Evolutionary conservation across 306 rosid genomes (phyloP), one percentile per base, ranked within the genome.

Genomic region (Dalbergia cochinchinensis): DNA sequence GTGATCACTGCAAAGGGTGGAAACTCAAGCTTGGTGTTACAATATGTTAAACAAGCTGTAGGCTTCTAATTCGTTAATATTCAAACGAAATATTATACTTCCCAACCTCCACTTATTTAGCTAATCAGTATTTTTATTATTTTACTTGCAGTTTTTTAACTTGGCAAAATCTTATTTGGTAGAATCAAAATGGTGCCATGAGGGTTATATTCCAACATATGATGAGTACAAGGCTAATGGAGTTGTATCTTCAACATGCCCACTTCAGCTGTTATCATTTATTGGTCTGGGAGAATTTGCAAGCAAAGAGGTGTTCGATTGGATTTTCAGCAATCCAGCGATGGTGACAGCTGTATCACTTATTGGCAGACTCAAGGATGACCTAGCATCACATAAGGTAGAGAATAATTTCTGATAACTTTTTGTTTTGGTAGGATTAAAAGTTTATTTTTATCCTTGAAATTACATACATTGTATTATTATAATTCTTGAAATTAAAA

Each of bases 361-460:
- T 15, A 20, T 79, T 77, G 0, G 6, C 0, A 66, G 91, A 61
- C 0, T 77, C 0, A 11, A 45, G 47, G 42, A 79, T 65, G 88
- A 87, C 70, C 47, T 76, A 1, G 69, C 0, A 15, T 57, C 81
- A 3, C 87, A 84, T 41, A 76, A 80, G 88, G 87, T 81, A 73
- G 0, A 0, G 3, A 26, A 4, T 7, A 0, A 41, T 22, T 22
- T 9, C 8, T 48, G 3, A 44, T 3, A 5, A 7, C 2, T 11
- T 11, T 44, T 11, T 3, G 13, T 37, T 11, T 2, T 8, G 4
- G 4, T 45, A 45, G 11, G 12, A 8, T 8, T 3, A 37, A 7
- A 5, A 37, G 1, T 37, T 6, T 0, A 37, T 6, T 37, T 37
- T 5, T 1, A 4, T 37, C 41, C 41, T 37, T 37, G 31, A 26